Percentiles rank a stretch among this genome's conserved stretches.
These are phyloP conservation scores for Periconia sp. DNA, from an alignment of 2,329 filamentous ascomycete species.

Conservation along the genomic window DNA sequence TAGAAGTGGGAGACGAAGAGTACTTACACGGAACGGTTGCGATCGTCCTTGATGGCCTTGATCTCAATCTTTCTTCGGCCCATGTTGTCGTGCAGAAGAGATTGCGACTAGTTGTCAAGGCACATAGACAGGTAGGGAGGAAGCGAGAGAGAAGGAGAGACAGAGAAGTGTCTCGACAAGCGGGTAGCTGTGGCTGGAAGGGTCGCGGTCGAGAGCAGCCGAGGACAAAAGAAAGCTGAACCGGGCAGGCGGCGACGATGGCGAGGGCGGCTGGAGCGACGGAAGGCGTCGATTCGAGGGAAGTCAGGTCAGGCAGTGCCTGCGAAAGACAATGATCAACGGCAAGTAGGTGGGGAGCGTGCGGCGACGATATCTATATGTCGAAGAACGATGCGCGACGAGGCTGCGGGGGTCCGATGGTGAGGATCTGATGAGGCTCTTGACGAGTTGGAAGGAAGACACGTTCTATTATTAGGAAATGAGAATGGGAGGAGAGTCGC, in stretches of 20 bases:
- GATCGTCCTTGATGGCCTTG: slow-evolving; percentile 98
- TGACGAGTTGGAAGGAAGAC: slow-evolving; percentile 22
- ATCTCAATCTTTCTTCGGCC: slow-evolving; percentile 99
- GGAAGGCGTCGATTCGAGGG: background rate
- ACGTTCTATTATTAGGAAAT: slow-evolving; percentile 32
- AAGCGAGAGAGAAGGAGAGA: slow-evolving; percentile 14
- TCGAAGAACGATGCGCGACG: slow-evolving; percentile 20
- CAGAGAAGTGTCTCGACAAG: slow-evolving; percentile 11
- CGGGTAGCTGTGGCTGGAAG: slow-evolving; percentile 17
- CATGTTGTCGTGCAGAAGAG: slow-evolving; percentile 58
- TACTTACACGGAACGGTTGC: slow-evolving; percentile 94
- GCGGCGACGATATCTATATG: slow-evolving; percentile 30
- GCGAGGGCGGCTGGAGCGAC: background rate
- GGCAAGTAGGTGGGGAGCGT: slow-evolving; percentile 16
- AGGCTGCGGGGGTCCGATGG: slow-evolving; percentile 11
- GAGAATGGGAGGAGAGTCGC: background rate
- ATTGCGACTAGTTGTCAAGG: slow-evolving; percentile 21
- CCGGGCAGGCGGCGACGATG: slow-evolving; percentile 19
- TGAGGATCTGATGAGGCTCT: slow-evolving; percentile 19
- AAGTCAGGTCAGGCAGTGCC: slow-evolving; percentile 26
- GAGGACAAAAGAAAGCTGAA: slow-evolving; percentile 26
- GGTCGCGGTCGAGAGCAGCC: slow-evolving; percentile 15
- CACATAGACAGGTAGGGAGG: slow-evolving; percentile 23
- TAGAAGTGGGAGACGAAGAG: background rate
- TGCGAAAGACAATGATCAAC: slow-evolving; percentile 22